phyloP scores from a whole-genome alignment of 805 yeast species.

The Groenewaldozyma tartarivorans region DNA sequence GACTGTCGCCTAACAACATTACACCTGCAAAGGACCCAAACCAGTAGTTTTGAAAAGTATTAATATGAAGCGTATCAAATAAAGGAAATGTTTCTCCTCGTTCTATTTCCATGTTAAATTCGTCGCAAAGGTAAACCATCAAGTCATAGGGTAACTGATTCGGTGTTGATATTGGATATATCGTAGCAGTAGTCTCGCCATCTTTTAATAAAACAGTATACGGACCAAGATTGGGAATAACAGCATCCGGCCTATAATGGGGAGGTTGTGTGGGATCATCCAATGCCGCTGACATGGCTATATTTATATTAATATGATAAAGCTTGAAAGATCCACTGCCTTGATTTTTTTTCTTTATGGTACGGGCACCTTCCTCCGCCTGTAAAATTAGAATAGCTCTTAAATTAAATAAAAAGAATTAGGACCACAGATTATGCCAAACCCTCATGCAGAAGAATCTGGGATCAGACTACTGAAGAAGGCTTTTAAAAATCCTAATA shows the following conservation, averaged over 20 bases:
- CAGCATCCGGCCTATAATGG: constrained; percentile 36
- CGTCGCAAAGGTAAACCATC: constrained; percentile 76
- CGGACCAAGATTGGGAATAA: constrained; percentile 39
- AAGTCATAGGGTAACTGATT: constrained; percentile 69
- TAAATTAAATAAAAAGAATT: no score
- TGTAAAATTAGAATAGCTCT: no score
- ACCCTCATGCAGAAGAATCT: no score
- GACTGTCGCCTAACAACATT: constrained; percentile 69
- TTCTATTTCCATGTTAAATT: constrained; percentile 85
- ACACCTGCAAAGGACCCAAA: constrained; percentile 77
- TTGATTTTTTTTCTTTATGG: no score
- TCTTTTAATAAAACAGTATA: constrained; percentile 75
- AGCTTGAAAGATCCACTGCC: no score
- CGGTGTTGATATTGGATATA: constrained; percentile 69
- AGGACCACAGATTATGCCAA: no score
- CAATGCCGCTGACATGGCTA: constrained; percentile 41
- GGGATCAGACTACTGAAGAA: no score
- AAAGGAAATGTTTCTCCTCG: constrained; percentile 83
- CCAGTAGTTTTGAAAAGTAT: constrained; percentile 80
- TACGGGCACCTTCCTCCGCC: no score
- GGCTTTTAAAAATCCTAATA: no score
- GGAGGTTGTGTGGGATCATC: constrained; percentile 43
- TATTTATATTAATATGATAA: no score
- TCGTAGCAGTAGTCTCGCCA: constrained; percentile 86
- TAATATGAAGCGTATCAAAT: constrained; percentile 66